Base-by-base conservation (phyloP, 257 asterid species). In the Cruciata laevipes region DNA sequence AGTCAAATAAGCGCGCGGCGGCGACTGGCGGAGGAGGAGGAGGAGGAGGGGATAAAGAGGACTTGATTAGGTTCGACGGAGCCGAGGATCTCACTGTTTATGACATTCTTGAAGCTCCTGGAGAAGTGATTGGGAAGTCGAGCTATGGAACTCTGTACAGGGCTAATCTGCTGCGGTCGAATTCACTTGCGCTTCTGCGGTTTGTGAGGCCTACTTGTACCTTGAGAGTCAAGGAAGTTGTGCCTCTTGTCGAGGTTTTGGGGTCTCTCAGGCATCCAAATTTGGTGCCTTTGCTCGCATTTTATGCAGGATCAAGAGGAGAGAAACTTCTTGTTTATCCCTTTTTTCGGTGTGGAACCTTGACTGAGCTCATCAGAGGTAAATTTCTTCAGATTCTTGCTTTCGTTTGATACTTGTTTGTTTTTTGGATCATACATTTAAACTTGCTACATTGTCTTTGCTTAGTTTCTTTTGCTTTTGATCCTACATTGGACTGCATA, bases 121-220 rank as follows among this genome's bases (percentile, higher is more conserved):
- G 97, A 40, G 97, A 90, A 69, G 97, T 90, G 56, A 90, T 90
- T 27, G 95, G 95, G 27, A 90, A 90, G 76, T 90, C 97, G 11
- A 76, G 83, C 67, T 88, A 83, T 77, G 97, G 97, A 66, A 90
- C 96, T 27, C 73, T 90, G 75, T 90, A 90, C 62, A 84, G 78
- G 74, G 97, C 96, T 25, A 66, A 62, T 83, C 82, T 92, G 89
- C 72, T 81, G 42, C 68, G 75, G 70, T 76, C 80, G n/a, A 79
- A 86, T 71, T 78, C 86, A 5, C 69, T 85, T 32, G 75, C 88
- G 20, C 75, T 89, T 87, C 82, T 89, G 61, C 76, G 98, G 52
- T 92, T 92, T 83, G 80, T 89, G 76, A 87, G 96, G 81, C 98
- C 98, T 68, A 83, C 97, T 76, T 92, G 94, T 59, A 86, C 98